A percentile compares a stretch with the other conserved stretches of the same genome.
phyloP scores from a whole-genome alignment of 768 basidiomycete genomes.

The Mycena vitilis region DNA sequence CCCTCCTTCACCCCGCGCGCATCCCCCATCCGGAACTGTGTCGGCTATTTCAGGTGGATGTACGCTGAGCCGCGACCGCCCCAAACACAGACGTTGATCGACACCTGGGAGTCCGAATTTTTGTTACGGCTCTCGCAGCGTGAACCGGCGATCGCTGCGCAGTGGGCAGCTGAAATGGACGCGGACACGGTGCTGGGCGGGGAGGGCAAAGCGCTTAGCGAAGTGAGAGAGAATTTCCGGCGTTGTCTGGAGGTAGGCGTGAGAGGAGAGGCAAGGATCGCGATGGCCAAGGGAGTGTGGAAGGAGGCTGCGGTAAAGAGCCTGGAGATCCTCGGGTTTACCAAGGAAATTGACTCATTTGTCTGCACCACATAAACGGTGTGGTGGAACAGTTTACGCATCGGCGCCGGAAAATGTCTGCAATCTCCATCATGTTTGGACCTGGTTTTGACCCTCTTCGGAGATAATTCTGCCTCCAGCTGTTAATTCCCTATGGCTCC shows the following conservation, averaged over 20 bases:
- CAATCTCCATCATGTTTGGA: too few species aligned
- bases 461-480: too few species aligned
- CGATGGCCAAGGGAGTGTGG: constrained; percentile 8
- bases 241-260: constrained; percentile 30
- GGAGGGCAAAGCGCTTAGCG: constrained; percentile 25
- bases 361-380: too few species aligned
- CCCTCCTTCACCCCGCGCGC: constrained; percentile 22
- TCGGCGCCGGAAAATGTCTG: too few species aligned
- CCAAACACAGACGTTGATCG: constrained; percentile 13
- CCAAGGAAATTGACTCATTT: too few species aligned
- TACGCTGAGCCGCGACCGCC: background rate
- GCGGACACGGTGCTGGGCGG: background rate
- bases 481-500: too few species aligned
- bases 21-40: constrained; percentile 20
- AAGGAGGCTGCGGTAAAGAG: too few species aligned
- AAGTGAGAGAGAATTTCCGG: constrained; percentile 26
- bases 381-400: too few species aligned
- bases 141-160: constrained; percentile 20
- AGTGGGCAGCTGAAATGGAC: constrained; percentile 20
- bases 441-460: too few species aligned
- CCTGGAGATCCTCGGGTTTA: too few species aligned
- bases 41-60: constrained; percentile 8
- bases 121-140: constrained; percentile 23
- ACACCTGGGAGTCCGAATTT: constrained; percentile 20
- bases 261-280: constrained; percentile 12